A percentile compares a stretch with the other conserved stretches of the same genome.
These are phyloP conservation scores for Colletotrichum sidae DNA, from an alignment of 2,329 filamentous ascomycete species.

Conservation along the genomic window DNA sequence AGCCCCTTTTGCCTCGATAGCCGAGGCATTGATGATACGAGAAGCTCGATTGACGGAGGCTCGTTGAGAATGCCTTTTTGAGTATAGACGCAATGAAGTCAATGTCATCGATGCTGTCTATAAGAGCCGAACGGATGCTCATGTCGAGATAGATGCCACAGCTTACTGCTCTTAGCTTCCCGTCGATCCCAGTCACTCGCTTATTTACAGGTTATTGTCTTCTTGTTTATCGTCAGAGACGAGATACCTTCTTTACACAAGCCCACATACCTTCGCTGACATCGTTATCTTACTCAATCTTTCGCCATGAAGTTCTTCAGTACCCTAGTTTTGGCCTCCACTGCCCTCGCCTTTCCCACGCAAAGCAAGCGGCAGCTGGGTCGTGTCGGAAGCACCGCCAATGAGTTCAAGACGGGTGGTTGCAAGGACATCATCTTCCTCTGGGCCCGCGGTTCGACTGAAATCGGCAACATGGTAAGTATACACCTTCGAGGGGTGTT, in stretches of 20 bases:
- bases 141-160: not conserved
- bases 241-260: constrained; percentile 8
- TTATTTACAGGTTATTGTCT: constrained; percentile 6
- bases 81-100: constrained; percentile 7
- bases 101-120: constrained; percentile 3
- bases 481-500: not conserved
- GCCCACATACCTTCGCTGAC: not conserved
- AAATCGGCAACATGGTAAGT: constrained; percentile 40
- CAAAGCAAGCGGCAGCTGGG: constrained; percentile 22
- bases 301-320: constrained; percentile 32
- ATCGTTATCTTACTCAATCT: not conserved
- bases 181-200: constrained; percentile 3
- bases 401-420: constrained; percentile 39
- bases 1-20: too few species aligned
- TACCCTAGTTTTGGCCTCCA: constrained; percentile 30
- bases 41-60: not conserved
- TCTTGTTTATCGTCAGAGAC: constrained; percentile 14
- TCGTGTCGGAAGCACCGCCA: constrained; percentile 31
- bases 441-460: constrained; percentile 40
- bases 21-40: too few species aligned
- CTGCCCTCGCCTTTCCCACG: constrained; percentile 30
- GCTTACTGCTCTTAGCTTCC: not conserved
- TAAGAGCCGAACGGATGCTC: constrained; percentile 14
- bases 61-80: constrained; percentile 23
- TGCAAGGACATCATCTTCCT: constrained; percentile 41